Percentiles rank a stretch among this genome's conserved stretches.
phyloP scores from a whole-genome alignment of 768 basidiomycete genomes.

The Steccherinum ochraceum region DNA sequence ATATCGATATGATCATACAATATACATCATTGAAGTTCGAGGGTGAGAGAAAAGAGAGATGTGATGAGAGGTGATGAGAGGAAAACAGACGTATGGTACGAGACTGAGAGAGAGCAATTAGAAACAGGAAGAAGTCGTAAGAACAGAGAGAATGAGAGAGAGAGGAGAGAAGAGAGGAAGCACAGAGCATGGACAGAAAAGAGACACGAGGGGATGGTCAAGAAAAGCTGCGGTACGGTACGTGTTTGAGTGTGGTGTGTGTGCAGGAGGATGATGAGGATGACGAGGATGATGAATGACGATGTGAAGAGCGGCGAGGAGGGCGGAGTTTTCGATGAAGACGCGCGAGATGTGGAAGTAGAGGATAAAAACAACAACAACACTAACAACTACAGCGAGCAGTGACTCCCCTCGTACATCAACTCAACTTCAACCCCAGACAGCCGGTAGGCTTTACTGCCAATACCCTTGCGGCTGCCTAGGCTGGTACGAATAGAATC shows the following conservation, averaged over 20 bases:
- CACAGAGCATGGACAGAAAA: background rate
- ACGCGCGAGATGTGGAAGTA: background rate
- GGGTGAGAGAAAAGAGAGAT: slow-evolving; percentile 6
- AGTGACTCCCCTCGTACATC: background rate
- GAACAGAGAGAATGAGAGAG: background rate
- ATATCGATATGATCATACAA: too few relatives aligned
- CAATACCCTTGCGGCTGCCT: slow-evolving; percentile 64
- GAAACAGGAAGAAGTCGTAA: background rate
- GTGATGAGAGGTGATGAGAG: background rate
- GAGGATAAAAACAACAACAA: background rate
- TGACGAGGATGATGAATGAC: background rate
- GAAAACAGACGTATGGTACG: background rate
- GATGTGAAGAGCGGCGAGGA: slow-evolving; percentile 4
- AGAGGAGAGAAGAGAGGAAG: background rate
- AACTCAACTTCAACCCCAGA: background rate
- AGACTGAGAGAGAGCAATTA: background rate
- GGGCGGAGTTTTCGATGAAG: slow-evolving; percentile 2
- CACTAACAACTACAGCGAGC: background rate
- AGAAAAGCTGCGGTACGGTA: background rate
- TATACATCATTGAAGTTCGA: slow-evolving; percentile 6
- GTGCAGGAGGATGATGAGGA: background rate
- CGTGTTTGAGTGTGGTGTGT: background rate
- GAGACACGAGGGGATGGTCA: background rate
- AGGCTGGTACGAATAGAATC: slow-evolving; percentile 67
- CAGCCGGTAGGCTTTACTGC: slow-evolving; percentile 22